Conservation (phyloP, 176 grass and related monocot species). For the Saccharum officinarum region DNA sequence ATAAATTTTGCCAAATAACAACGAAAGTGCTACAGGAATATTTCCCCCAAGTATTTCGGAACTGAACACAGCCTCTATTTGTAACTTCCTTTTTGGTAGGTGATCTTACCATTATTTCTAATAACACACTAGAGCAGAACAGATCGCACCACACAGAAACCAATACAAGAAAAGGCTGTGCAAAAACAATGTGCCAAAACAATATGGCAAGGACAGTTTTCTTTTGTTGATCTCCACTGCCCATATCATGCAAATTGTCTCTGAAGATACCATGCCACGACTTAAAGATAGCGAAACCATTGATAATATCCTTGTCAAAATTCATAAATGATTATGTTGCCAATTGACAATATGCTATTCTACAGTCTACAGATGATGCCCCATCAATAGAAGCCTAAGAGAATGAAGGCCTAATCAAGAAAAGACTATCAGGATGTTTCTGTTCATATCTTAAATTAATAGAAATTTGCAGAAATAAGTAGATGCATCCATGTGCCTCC, state of each 20-base stretch:
- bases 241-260: neutral
- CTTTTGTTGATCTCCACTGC: neutral
- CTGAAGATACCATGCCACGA: neutral
- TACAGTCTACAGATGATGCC: conserved; percentile 1
- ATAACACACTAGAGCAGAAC: neutral
- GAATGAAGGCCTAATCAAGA: neutral
- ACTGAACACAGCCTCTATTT: too few species aligned
- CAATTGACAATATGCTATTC: neutral
- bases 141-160: neutral
- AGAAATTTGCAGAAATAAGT: neutral
- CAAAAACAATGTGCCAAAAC: neutral
- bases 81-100: neutral
- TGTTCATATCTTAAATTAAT: neutral
- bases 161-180: neutral
- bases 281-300: neutral
- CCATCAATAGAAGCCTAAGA: neutral
- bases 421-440: neutral
- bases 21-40: too few species aligned
- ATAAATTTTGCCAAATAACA: too few species aligned
- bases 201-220: neutral
- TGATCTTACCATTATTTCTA: neutral
- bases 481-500: neutral
- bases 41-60: too few species aligned
- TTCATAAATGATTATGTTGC: neutral
- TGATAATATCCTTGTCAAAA: neutral